Evolutionary conservation across 2,329 filamentous ascomycete genomes (phyloP).

Genomic region (Paraphaeosphaeria minitans): DNA sequence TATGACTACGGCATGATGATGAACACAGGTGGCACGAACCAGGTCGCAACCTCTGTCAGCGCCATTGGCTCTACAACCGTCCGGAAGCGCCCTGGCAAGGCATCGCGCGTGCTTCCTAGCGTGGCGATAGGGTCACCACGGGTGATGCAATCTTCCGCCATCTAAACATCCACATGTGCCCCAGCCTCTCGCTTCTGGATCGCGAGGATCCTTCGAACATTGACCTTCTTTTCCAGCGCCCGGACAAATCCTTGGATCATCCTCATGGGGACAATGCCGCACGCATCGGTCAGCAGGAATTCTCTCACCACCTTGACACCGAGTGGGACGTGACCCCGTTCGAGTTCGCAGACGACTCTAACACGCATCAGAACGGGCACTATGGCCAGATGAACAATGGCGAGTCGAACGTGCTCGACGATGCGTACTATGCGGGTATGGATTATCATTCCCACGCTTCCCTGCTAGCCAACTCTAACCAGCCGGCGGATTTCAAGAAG

Average conservation of each 20-base stretch:
- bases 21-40: neutral
- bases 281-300: neutral
- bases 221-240: neutral
- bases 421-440: neutral
- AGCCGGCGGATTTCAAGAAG: neutral
- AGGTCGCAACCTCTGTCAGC: neutral
- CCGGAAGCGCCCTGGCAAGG: neutral
- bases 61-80: neutral
- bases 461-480: neutral
- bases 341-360: neutral
- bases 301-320: neutral
- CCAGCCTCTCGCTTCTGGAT: neutral
- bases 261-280: neutral
- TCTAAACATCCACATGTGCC: neutral
- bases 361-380: neutral
- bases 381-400: neutral
- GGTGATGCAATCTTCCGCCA: neutral
- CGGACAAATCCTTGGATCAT: neutral
- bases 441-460: neutral
- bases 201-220: neutral
- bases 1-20: neutral
- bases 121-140: neutral
- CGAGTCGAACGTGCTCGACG: neutral
- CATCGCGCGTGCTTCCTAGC: neutral
- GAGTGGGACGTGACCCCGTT: neutral